phyloP scores from a whole-genome alignment of 257 asterid genomes.

The Jacaranda mimosifolia region DNA sequence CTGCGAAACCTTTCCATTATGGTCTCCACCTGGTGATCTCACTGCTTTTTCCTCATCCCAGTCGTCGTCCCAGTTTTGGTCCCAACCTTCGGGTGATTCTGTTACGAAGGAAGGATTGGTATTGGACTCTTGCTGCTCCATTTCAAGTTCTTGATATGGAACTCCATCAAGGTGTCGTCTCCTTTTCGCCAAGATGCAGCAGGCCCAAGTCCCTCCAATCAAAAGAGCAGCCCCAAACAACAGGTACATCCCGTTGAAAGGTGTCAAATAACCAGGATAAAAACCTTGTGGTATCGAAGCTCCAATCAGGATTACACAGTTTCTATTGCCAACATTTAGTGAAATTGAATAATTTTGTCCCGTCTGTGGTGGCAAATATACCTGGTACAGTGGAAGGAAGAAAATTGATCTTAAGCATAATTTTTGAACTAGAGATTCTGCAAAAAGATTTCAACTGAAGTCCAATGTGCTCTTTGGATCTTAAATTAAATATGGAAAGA shows the following conservation, averaged over 20 bases:
- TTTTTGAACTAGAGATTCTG: too few species aligned
- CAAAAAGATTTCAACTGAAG: neutral
- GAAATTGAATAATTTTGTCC: conserved; percentile 46
- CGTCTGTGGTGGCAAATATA: conserved; percentile 46
- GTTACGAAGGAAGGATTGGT: conserved; percentile 33
- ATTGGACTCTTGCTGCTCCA: conserved; percentile 49
- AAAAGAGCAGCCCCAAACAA: conserved; percentile 51
- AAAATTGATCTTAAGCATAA: conserved; percentile 12
- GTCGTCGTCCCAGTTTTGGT: conserved; percentile 67
- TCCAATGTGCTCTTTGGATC: neutral
- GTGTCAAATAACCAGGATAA: conserved; percentile 41
- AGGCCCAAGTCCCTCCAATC: conserved; percentile 52
- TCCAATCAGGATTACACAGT: conserved; percentile 50
- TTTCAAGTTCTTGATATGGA: conserved; percentile 68
- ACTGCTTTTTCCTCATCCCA: conserved; percentile 67
- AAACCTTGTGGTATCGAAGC: conserved; percentile 41
- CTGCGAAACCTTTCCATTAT: conserved; percentile 3
- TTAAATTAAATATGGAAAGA: too few species aligned
- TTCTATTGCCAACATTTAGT: conserved; percentile 42
- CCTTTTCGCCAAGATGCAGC: conserved; percentile 51
- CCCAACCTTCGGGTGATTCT: conserved; percentile 58
- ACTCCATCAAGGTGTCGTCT: conserved; percentile 53
- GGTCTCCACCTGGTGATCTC: conserved; percentile 30
- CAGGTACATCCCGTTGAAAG: conserved; percentile 54
- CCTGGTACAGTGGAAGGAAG: conserved; percentile 45